phyloP scores from a whole-genome alignment of 2,329 filamentous ascomycete species.

The Cladophialophora immunda region DNA sequence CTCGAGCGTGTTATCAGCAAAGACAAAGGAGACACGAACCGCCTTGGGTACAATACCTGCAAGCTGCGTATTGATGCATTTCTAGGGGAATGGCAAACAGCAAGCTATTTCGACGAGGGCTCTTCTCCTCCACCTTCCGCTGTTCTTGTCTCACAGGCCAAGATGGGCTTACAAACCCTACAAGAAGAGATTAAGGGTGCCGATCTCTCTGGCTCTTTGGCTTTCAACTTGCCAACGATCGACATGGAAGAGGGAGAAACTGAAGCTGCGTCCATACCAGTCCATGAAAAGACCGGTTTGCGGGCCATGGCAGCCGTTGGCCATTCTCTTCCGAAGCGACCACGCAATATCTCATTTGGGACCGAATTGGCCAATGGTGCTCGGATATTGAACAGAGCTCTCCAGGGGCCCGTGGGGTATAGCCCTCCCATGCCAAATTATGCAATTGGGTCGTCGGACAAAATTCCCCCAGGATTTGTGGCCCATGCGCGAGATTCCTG shows the following conservation, averaged over 20 bases:
- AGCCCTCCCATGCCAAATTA: slow-evolving; percentile 81
- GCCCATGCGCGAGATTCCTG: slow-evolving; percentile 89
- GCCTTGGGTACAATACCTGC: slow-evolving; percentile 34
- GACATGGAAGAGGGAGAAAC: slow-evolving; percentile 46
- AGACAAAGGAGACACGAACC: slow-evolving; percentile 29
- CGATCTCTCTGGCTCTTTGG: slow-evolving; percentile 39
- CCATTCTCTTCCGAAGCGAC: slow-evolving; percentile 38
- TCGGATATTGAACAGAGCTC: slow-evolving; percentile 27
- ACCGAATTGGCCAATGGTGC: slow-evolving; percentile 35
- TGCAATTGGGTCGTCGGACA: slow-evolving; percentile 79
- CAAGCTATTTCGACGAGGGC: slow-evolving; percentile 92
- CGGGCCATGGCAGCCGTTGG: slow-evolving; percentile 40
- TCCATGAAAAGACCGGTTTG: slow-evolving; percentile 38
- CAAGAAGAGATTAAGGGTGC: slow-evolving; percentile 68
- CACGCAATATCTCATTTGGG: slow-evolving; percentile 38
- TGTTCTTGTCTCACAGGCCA: slow-evolving; percentile 88
- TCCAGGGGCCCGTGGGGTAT: slow-evolving; percentile 61
- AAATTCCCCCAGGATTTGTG: slow-evolving; percentile 87
- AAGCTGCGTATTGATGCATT: slow-evolving; percentile 85
- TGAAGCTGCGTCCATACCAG: slow-evolving; percentile 45
- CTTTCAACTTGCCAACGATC: slow-evolving; percentile 24
- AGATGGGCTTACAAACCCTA: slow-evolving; percentile 81
- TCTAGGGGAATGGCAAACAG: slow-evolving; percentile 92
- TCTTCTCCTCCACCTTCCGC: slow-evolving; percentile 85
- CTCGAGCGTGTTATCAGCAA: slow-evolving; percentile 21